Base-by-base conservation (phyloP, 2,329 filamentous ascomycete genomes). In the Ophiostoma himal-ulmi region DNA sequence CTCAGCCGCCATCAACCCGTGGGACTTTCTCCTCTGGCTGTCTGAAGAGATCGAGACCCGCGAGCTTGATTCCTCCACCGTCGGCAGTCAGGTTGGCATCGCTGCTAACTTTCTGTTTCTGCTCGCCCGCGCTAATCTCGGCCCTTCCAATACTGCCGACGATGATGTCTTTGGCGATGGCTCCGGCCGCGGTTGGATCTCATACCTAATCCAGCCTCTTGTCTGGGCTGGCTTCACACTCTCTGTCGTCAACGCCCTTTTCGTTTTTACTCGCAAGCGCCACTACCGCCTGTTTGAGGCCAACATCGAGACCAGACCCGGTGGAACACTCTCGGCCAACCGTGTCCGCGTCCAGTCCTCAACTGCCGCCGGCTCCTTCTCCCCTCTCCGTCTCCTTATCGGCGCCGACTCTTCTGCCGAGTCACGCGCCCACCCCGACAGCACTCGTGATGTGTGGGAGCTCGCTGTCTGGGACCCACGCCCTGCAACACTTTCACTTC, bases 251-350 rank as follows among this genome's bases (percentile, higher is more conserved):
- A 99, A 99, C 80, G 89, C 93, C 3, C 83, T 90, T 76, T 94
- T 94, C 79, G 92, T 93, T 37, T 91, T 97, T 78, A 86, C 86
- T 70, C 89, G 93, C 75, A 92, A 89, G 76, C 90, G 93, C 72
- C 88, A 92, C 76, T 99, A 99, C 81, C 89, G 95, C 74, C 84
- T 99, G 39, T 99, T 99, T 79, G 93, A 96, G 80, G 89, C 88
- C 73, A 88, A 90, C 52, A 90, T 98, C 73, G 93, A 98, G 71
- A 83, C 86, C 68, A 82, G 86, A 34, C 90, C 91, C 4, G 84
- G 87, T 26, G 84, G 87, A 22, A 98, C 95, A 0, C 91, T 93
- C 1, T 97, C 93, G 8, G 95, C 93, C 6, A 91, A 89, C 73
- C 89, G 95, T 73, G 95, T 99, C 7, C 89, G 90, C 68, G 93